These are phyloP conservation scores for Orbilia brochopaga DNA, from an alignment of 2,329 filamentous ascomycete genomes.

Conservation along the genomic window DNA sequence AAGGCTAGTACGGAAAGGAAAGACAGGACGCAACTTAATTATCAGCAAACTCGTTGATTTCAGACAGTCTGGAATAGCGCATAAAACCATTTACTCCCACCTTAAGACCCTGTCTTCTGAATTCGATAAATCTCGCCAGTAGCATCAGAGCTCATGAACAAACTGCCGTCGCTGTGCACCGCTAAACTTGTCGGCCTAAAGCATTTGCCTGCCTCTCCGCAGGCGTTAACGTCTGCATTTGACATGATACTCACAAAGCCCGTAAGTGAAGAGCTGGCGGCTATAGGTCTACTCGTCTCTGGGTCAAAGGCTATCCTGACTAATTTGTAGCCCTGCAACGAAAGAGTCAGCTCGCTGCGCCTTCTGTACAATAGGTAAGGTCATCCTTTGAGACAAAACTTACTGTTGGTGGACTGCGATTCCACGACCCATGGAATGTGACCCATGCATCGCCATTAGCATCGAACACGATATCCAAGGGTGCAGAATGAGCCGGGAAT, in stretches of 20 bases:
- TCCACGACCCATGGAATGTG: conserved; percentile 76
- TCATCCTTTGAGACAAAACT: no score
- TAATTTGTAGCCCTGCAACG: conserved; percentile 41
- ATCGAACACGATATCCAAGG: conserved; percentile 73
- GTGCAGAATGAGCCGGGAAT: conserved; percentile 72
- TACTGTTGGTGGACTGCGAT: conserved; percentile 53
- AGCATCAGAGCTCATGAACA: conserved; percentile 40
- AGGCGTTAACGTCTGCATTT: conserved; percentile 15
- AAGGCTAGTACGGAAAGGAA: no score
- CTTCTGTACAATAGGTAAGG: no score
- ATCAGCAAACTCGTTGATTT: background rate
- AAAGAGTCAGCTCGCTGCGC: no score
- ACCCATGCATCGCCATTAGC: conserved; percentile 66
- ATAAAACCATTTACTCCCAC: background rate
- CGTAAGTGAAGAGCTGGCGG: conserved; percentile 8
- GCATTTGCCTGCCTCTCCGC: conserved; percentile 27
- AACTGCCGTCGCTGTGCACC: background rate
- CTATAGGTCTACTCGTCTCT: conserved; percentile 11
- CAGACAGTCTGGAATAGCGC: background rate
- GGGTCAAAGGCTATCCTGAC: conserved; percentile 29
- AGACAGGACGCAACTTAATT: no score
- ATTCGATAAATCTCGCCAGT: conserved; percentile 36
- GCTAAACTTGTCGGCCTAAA: conserved; percentile 38
- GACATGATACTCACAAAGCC: conserved; percentile 26
- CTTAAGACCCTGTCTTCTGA: background rate